phyloP scores from a whole-genome alignment of 371 early-diverging fungal genomes.

The Nematocida major region DNA sequence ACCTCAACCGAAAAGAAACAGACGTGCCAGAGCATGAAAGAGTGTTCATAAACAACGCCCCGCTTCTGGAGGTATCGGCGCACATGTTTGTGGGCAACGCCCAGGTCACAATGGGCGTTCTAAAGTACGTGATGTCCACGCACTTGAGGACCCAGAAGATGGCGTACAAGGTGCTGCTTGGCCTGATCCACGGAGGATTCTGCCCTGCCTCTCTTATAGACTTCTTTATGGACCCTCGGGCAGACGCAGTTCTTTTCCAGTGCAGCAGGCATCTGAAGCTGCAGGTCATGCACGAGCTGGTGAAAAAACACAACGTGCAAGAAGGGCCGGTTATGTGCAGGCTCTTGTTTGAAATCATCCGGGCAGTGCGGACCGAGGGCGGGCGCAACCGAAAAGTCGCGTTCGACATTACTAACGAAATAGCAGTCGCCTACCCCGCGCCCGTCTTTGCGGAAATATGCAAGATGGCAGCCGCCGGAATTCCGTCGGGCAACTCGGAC shows the following conservation, averaged over 20 bases:
- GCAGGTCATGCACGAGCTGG: neutral
- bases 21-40: slow-evolving; percentile 31
- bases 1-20: slow-evolving; percentile 22
- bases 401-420: slow-evolving; percentile 24
- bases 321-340: slow-evolving; percentile 6
- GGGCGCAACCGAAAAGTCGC: slow-evolving; percentile 36
- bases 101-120: slow-evolving; percentile 1
- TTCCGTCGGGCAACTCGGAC: neutral
- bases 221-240: slow-evolving; percentile 27
- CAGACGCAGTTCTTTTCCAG: slow-evolving; percentile 31
- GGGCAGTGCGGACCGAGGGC: slow-evolving; percentile 21
- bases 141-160: slow-evolving; percentile 42
- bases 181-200: slow-evolving; percentile 14
- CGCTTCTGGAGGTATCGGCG: slow-evolving; percentile 21
- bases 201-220: neutral
- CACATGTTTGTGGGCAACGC: neutral
- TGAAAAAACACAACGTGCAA: neutral
- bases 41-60: slow-evolving; percentile 37
- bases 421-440: slow-evolving; percentile 7
- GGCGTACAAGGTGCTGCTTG: slow-evolving; percentile 38
- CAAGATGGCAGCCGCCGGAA: slow-evolving; percentile 30
- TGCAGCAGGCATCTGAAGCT: slow-evolving; percentile 32
- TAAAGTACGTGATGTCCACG: slow-evolving; percentile 30
- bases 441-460: slow-evolving; percentile 1
- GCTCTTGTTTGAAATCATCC: slow-evolving; percentile 4